Percentiles rank a stretch among this genome's conserved stretches.
These are phyloP conservation scores for Chlamydomonas incerta DNA, from an alignment of 139 green algal genomes.

Conservation along the genomic window DNA sequence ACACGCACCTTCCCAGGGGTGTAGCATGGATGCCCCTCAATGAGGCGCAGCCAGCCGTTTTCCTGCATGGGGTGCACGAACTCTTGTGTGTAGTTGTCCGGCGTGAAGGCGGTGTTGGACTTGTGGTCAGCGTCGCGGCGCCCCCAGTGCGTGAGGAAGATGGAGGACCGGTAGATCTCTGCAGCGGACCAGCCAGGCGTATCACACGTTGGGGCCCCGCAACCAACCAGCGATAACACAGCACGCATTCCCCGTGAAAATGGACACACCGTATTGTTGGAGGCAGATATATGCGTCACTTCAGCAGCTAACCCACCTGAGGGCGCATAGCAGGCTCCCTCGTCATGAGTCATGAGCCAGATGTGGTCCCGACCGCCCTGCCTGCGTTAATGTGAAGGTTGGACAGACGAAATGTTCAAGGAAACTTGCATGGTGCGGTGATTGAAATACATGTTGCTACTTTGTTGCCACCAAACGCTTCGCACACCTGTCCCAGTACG, in stretches of 20 bases:
- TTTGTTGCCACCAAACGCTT: too few species aligned
- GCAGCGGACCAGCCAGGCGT: background rate
- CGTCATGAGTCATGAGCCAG: slow-evolving; percentile 63
- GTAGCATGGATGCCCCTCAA: slow-evolving; percentile 52
- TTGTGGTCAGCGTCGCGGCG: slow-evolving; percentile 24
- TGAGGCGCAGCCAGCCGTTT: slow-evolving; percentile 47
- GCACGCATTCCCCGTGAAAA: too few species aligned
- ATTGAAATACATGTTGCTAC: too few species aligned
- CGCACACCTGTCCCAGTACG: slow-evolving; percentile 57
- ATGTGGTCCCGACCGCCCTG: slow-evolving; percentile 71
- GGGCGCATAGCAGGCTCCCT: slow-evolving; percentile 50
- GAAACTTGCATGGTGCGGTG: too few species aligned
- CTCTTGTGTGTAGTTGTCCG: slow-evolving; percentile 59
- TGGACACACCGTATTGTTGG: too few species aligned
- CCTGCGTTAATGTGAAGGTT: too few species aligned
- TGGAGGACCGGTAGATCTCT: slow-evolving; percentile 54
- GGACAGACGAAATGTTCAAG: too few species aligned
- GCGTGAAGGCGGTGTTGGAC: slow-evolving; percentile 46
- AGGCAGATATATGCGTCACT: too few species aligned
- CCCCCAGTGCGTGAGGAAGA: slow-evolving; percentile 67
- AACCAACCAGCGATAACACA: too few species aligned
- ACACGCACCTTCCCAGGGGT: slow-evolving; percentile 13
- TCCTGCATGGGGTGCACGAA: slow-evolving; percentile 27
- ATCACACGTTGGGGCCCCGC: too few species aligned
- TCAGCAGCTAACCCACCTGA: slow-evolving; percentile 27